Conservation (phyloP, 495 filamentous ascomycete species). For the Penicillium waksmanii region DNA sequence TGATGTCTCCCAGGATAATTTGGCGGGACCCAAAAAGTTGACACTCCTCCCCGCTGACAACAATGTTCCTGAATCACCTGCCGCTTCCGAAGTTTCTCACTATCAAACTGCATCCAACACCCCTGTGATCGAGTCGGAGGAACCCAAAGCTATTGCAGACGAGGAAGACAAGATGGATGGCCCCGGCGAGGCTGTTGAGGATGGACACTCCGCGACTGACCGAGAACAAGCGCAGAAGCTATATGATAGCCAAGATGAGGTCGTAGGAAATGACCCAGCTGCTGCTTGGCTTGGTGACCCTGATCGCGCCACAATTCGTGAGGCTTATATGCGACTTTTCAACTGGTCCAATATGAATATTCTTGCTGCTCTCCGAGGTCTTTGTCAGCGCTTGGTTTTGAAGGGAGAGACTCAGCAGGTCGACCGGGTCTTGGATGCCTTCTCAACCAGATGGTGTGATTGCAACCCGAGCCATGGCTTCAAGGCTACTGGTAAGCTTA, state of each 20-base stretch:
- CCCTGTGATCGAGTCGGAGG: constrained; percentile 38
- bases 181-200: constrained; percentile 28
- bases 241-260: constrained; percentile 82
- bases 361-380: constrained; percentile 71
- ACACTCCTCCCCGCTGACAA: constrained; percentile 22
- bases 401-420: constrained; percentile 96
- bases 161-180: constrained; percentile 25
- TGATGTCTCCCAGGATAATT: constrained; percentile 25
- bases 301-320: constrained; percentile 66
- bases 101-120: constrained; percentile 55
- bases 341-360: constrained; percentile 85
- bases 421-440: constrained; percentile 87
- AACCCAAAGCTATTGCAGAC: constrained; percentile 25
- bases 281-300: constrained; percentile 86
- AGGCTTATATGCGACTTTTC: constrained; percentile 91
- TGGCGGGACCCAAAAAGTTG: constrained; percentile 30
- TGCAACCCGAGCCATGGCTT: constrained; percentile 96
- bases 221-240: constrained; percentile 77
- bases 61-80: constrained; percentile 33
- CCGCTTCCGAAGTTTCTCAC: constrained; percentile 46
- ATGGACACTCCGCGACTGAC: constrained; percentile 58
- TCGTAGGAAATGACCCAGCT: constrained; percentile 73
- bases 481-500: constrained; percentile 74
- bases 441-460: constrained; percentile 87
- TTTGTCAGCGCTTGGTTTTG: constrained; percentile 83